phyloP scores from a whole-genome alignment of 306 rosid genomes.

The Cicer judaicum region DNA sequence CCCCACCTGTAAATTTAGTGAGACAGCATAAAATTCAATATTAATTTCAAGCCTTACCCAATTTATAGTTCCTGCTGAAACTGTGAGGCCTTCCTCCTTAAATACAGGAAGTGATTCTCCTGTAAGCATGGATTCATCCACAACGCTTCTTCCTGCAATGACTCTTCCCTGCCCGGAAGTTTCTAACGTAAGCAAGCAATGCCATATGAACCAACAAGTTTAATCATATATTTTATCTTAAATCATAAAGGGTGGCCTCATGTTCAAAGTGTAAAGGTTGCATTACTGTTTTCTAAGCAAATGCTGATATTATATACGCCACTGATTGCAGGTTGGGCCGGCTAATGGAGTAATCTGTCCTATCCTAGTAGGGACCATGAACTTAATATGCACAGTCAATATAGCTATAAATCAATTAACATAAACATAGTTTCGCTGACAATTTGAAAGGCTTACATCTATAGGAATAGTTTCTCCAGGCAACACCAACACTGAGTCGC shows the following conservation, averaged over 20 bases:
- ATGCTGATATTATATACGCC: conserved; percentile 23
- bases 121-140: conserved; percentile 98
- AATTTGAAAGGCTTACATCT: conserved; percentile 74
- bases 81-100: conserved; percentile 83
- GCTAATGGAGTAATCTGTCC: conserved; percentile 6
- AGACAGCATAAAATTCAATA: conserved; percentile 39
- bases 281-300: conserved; percentile 14
- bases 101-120: conserved; percentile 98
- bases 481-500: conserved; percentile 89
- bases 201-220: conserved; percentile 38
- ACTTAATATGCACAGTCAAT: conserved; percentile 26
- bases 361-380: conserved; percentile 19
- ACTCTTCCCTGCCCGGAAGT: conserved; percentile 74
- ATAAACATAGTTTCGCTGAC: conserved; percentile 29
- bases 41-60: conserved; percentile 70
- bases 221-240: conserved; percentile 36
- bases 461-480: conserved; percentile 97
- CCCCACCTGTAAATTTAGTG: conserved; percentile 29
- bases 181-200: conserved; percentile 44
- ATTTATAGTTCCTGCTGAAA: conserved; percentile 92
- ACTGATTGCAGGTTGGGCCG: conserved; percentile 11
- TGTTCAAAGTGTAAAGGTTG: conserved; percentile 27
- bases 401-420: conserved; percentile 30
- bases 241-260: conserved; percentile 31
- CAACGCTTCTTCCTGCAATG: conserved; percentile 92